These are phyloP conservation scores for Parafenestella ontariensis DNA, from an alignment of 2,329 filamentous ascomycete genomes.

Conservation along the genomic window DNA sequence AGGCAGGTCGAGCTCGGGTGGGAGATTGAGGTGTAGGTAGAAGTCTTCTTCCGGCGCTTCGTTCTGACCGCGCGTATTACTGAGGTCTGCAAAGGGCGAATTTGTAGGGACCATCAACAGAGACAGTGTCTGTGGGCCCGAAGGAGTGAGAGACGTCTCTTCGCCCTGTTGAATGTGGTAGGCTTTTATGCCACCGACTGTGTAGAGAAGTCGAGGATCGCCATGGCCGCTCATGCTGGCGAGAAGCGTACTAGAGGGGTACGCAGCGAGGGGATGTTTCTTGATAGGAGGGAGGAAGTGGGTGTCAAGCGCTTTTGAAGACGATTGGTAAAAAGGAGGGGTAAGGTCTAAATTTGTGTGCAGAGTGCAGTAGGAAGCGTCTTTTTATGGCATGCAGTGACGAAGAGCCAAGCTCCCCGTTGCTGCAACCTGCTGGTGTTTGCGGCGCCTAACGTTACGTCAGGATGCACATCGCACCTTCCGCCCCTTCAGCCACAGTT, in stretches of 20 bases:
- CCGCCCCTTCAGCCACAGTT: background rate
- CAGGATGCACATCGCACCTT: slow-evolving; percentile 5
- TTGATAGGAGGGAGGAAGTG: background rate
- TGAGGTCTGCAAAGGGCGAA: slow-evolving; percentile 67
- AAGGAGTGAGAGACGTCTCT: slow-evolving; percentile 81
- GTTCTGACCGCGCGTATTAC: slow-evolving; percentile 64
- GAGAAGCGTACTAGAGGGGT: slow-evolving; percentile 16
- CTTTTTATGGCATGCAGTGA: slow-evolving; percentile 22
- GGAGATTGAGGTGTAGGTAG: slow-evolving; percentile 93
- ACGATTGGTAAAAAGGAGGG: slow-evolving; percentile 10
- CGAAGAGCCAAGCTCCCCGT: slow-evolving; percentile 5
- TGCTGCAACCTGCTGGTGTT: slow-evolving; percentile 18
- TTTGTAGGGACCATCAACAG: slow-evolving; percentile 95
- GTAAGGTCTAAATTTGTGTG: slow-evolving; percentile 19
- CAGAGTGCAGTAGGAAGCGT: slow-evolving; percentile 3
- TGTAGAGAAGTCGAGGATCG: slow-evolving; percentile 64
- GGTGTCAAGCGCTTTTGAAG: background rate
- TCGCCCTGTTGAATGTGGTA: slow-evolving; percentile 90
- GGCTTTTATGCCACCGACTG: slow-evolving; percentile 82
- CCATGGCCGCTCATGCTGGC: slow-evolving; percentile 58
- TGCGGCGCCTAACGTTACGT: slow-evolving; percentile 23
- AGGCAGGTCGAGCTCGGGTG: slow-evolving; percentile 91
- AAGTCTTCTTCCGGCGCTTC: slow-evolving; percentile 75
- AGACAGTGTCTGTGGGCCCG: slow-evolving; percentile 88
- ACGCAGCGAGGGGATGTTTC: background rate